Evolutionary conservation across 1,139 yeast species (phyloP), one percentile per base, ranked within the genome.

Genomic region (Scheffersomyces lignicola): DNA sequence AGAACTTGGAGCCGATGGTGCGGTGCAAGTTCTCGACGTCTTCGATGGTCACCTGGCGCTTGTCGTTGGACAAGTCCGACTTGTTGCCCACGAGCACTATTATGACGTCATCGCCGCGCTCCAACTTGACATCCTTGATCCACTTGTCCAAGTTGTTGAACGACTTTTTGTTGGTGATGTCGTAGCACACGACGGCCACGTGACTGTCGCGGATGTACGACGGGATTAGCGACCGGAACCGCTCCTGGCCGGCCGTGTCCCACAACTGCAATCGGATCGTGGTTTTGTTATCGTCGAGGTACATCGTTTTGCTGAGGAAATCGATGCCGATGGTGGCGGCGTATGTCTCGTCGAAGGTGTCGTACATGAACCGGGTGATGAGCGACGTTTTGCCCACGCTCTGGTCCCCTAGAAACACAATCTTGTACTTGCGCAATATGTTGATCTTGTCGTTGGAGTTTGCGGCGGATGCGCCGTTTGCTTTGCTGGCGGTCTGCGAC

Each of bases 321-420:
- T 92, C 98, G 44, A 92, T 92, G 16, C 98, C 98, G 37, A 92
- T 89, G 2, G 98, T 92, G 23, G 98, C 97, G 2, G 87, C 87
- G 58, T 85, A 86, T 56, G 92, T 95, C 33, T 94, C 95, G 59
- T 92, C 97, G 58, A 92, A 92, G n/a, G 96, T 86, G 56, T 92
- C 97, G 59, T 92, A 90, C 97, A 92, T 92, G 65, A 92, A 92
- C 45, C 98, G 71, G 13, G 98, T 89, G 49, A 92, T 86, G 42
- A 92, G 74, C 6, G 97, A 90, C 7, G 98, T 92, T 60, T 92
- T 92, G 27, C 98, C 98, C 33, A 92, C 92, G 49, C 96, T 90
- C 60, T 90, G 97, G 57, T 90, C 97, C n/a, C 98, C 98, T 29
- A 92, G 73, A 57, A 92, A 90, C 31, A 92, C 97, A 39, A 92